Evolutionary conservation across 306 rosid species (phyloP).

Genomic region (Calophaca sinica): DNA sequence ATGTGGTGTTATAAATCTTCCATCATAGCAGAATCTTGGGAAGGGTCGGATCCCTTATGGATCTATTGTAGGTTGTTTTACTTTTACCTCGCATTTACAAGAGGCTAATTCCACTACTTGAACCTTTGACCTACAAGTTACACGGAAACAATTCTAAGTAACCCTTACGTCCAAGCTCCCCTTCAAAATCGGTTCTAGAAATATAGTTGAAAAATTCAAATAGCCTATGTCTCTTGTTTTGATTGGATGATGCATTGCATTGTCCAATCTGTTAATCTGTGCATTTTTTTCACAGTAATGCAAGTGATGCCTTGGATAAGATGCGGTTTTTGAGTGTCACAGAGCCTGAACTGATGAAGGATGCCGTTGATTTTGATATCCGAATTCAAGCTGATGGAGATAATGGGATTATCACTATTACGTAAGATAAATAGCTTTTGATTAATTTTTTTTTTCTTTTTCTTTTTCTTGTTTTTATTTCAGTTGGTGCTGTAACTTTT

Average conservation of each 20-base stretch:
- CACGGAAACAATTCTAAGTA: too few species aligned
- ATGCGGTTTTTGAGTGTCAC: slow-evolving; percentile 90
- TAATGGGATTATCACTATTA: slow-evolving; percentile 79
- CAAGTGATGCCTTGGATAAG: slow-evolving; percentile 99
- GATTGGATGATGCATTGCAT: neutral
- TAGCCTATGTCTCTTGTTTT: neutral
- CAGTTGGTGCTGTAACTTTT: slow-evolving; percentile 27
- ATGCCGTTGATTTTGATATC: slow-evolving; percentile 79
- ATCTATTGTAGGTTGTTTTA: too few species aligned
- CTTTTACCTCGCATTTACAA: too few species aligned
- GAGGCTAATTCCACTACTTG: too few species aligned
- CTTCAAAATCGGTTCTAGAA: neutral
- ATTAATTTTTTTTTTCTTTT: neutral
- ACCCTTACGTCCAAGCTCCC: too few species aligned
- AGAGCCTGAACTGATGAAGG: slow-evolving; percentile 77
- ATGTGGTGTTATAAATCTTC: too few species aligned
- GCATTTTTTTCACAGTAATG: slow-evolving; percentile 66
- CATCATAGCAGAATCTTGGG: too few species aligned
- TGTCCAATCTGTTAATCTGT: slow-evolving; percentile 19
- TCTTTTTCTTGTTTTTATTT: neutral
- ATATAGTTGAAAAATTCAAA: neutral
- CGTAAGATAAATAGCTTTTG: slow-evolving; percentile 57
- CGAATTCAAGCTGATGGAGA: slow-evolving; percentile 85
- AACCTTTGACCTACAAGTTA: too few species aligned
- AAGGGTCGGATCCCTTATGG: too few species aligned